phyloP scores from a whole-genome alignment of 768 basidiomycete species.

The Boletus rubroflammeus region DNA sequence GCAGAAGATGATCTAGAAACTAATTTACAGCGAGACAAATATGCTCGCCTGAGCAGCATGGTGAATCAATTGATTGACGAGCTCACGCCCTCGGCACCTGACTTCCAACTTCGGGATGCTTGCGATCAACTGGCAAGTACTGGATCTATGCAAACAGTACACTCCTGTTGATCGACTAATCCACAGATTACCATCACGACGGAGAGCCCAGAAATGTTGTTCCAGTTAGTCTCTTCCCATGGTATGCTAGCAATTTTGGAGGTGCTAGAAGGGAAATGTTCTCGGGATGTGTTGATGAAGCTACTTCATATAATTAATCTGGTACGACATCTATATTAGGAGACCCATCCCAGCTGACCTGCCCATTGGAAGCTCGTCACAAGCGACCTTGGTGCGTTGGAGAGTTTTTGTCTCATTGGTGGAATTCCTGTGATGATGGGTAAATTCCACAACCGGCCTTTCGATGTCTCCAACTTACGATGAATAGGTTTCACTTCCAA shows the following conservation, averaged over 20 bases:
- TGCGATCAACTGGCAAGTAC: slow-evolving; percentile 80
- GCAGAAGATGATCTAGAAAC: slow-evolving; percentile 89
- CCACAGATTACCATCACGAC: slow-evolving; percentile 69
- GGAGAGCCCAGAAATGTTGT: slow-evolving; percentile 81
- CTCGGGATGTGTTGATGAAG: slow-evolving; percentile 81
- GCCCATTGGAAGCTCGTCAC: slow-evolving; percentile 47
- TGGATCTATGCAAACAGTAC: not conserved
- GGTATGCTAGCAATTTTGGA: slow-evolving; percentile 95
- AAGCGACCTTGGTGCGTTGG: slow-evolving; percentile 78
- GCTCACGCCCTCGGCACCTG: slow-evolving; percentile 75
- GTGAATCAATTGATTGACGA: slow-evolving; percentile 87
- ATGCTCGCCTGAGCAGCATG: slow-evolving; percentile 77
- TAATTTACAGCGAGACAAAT: slow-evolving; percentile 89
- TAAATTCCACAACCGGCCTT: slow-evolving; percentile 29
- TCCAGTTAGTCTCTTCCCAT: slow-evolving; percentile 86
- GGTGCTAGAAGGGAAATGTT: slow-evolving; percentile 83
- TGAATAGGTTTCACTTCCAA: slow-evolving; percentile 84
- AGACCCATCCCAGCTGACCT: not conserved
- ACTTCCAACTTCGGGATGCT: slow-evolving; percentile 77
- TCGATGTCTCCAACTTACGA: slow-evolving; percentile 3
- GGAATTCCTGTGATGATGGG: slow-evolving; percentile 97
- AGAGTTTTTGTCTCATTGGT: slow-evolving; percentile 92
- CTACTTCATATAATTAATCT: slow-evolving; percentile 86
- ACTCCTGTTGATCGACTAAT: not conserved
- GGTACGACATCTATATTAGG: slow-evolving; percentile 39